Evolutionary conservation across 2,329 filamentous ascomycete species (phyloP).

Genomic region (Waltergamsia citrina): DNA sequence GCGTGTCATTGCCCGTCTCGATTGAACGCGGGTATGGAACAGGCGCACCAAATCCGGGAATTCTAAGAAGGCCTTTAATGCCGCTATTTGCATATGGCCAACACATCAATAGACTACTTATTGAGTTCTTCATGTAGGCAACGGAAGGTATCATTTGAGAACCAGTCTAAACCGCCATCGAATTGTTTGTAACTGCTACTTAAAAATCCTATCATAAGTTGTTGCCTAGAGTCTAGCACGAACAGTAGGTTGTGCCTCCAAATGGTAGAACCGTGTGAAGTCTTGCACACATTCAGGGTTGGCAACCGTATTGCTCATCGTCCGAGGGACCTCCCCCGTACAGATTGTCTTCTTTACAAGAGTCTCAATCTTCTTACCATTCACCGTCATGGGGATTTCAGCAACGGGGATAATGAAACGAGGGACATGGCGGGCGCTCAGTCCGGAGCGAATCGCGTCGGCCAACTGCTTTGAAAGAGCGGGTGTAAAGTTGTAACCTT

Average conservation of each 20-base stretch:
- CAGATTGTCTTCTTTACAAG: slow-evolving; percentile 2
- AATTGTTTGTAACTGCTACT: neutral
- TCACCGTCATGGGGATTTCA: slow-evolving; percentile 3
- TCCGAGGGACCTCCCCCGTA: neutral
- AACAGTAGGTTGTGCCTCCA: slow-evolving; percentile 1
- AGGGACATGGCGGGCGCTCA: slow-evolving; percentile 2
- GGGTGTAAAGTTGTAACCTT: neutral
- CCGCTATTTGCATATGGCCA: too few relatives aligned
- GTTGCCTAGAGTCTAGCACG: neutral
- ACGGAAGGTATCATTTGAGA: too few relatives aligned
- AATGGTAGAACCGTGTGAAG: neutral
- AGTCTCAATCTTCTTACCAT: slow-evolving; percentile 4
- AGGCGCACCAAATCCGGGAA: too few relatives aligned
- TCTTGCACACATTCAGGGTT: neutral
- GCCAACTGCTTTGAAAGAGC: neutral
- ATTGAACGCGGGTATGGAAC: too few relatives aligned
- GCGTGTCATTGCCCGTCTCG: too few relatives aligned
- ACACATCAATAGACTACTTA: too few relatives aligned
- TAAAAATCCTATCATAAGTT: too few relatives aligned
- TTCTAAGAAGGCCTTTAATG: too few relatives aligned
- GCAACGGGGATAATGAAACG: slow-evolving; percentile 1
- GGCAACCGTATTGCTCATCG: neutral
- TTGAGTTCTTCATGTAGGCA: too few relatives aligned
- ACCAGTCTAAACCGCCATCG: too few relatives aligned
- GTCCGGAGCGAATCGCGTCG: slow-evolving; percentile 3